Percentiles rank a stretch among this genome's conserved stretches.
Conservation (phyloP, 129 eudicot species). For the Escallonia rubra region DNA sequence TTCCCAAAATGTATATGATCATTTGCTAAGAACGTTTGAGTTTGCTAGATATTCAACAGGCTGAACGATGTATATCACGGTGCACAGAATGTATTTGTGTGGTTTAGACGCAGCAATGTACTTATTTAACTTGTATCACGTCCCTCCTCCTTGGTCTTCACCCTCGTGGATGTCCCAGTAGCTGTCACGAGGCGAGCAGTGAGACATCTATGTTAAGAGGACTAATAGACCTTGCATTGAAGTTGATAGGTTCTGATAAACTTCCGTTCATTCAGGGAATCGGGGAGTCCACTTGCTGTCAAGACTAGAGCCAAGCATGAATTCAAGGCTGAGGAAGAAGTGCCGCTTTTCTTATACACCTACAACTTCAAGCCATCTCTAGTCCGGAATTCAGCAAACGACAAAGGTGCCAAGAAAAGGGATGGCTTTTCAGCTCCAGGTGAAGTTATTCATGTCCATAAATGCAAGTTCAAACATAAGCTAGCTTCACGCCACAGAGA, state of each 20-base stretch:
- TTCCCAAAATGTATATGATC: no score
- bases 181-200: no score
- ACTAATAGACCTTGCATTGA: no score
- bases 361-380: conserved; percentile 33
- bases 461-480: background rate
- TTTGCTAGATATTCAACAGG: no score
- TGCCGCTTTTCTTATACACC: conserved; percentile 50
- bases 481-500: background rate
- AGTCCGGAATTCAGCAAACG: conserved; percentile 14
- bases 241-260: background rate
- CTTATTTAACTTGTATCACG: no score
- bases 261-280: conserved; percentile 15
- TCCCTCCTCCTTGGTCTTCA: no score
- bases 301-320: conserved; percentile 18
- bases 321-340: conserved; percentile 46
- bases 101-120: no score
- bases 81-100: no score
- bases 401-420: background rate
- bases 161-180: no score
- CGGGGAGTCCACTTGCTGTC: background rate
- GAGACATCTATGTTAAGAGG: no score
- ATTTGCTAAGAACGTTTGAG: no score
- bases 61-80: no score
- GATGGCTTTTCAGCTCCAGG: conserved; percentile 29
- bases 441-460: conserved; percentile 1